Evolutionary conservation across 345 rosid genomes (phyloP).

Genomic region (Aquilaria malaccensis): DNA sequence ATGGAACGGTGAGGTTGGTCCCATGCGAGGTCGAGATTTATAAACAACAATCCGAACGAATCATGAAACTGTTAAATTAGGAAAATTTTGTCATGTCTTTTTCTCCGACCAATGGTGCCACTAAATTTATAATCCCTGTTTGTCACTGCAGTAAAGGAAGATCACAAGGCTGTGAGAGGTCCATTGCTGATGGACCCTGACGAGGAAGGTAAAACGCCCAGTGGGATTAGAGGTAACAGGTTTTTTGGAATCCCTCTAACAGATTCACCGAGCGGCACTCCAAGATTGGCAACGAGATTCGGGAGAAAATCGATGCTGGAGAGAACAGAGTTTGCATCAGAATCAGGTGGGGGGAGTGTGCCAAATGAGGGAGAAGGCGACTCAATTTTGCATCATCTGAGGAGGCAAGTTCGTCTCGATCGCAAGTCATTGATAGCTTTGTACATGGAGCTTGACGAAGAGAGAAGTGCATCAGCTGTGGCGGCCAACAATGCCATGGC

Average conservation of each 20-base stretch:
- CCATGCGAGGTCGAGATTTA: too few species aligned
- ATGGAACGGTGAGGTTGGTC: too few species aligned
- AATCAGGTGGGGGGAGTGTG: constrained; percentile 24
- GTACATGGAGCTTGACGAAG: constrained; percentile 90
- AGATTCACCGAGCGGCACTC: constrained; percentile 63
- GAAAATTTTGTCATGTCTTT: too few species aligned
- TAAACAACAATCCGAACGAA: too few species aligned
- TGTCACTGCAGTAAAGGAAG: constrained; percentile 28
- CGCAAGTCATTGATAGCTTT: constrained; percentile 67
- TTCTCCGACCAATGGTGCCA: too few species aligned
- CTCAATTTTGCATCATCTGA: constrained; percentile 51
- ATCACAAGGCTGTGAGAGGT: constrained; percentile 25
- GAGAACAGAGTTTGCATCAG: constrained; percentile 41
- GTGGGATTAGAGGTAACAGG: constrained; percentile 42
- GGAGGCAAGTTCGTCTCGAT: constrained; percentile 68
- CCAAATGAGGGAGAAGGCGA: constrained; percentile 36
- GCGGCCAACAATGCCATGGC: constrained; percentile 95
- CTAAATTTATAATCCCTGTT: constrained; percentile 10
- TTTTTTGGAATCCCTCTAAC: constrained; percentile 66
- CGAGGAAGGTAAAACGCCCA: constrained; percentile 44
- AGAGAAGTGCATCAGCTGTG: constrained; percentile 74
- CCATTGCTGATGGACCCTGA: constrained; percentile 37
- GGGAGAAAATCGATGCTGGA: constrained; percentile 45
- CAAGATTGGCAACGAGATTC: constrained; percentile 40
- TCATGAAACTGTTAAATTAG: too few species aligned